Base-by-base conservation (phyloP, 1,284 basidiomycete species). In the Athelia psychrophila region DNA sequence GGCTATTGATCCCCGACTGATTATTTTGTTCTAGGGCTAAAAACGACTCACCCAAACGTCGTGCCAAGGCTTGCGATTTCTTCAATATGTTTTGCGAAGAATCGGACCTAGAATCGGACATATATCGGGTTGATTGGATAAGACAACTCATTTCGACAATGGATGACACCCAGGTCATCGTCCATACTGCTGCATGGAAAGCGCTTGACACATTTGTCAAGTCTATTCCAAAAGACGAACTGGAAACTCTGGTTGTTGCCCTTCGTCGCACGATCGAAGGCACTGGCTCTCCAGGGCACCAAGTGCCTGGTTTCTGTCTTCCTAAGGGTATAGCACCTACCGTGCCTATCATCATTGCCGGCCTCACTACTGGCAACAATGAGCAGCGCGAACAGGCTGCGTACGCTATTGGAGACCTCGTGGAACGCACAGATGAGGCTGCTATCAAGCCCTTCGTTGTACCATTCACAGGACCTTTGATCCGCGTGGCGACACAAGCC, bases 371-470 rank as follows among this genome's bases (percentile, higher is more conserved):
- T 55, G 90, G 89, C 36, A 91, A 77, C 72, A 91, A 90, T 64
- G 90, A 92, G 55, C 88, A 92, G 60, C 78, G 88, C 60, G 96
- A 99, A 70, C 89, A 96, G 62, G 95, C 95, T 2, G 95, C 96
- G 0, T 91, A 93, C 61, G 95, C 93, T 42, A 94, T 99, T 54
- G 91, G 93, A 19, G 95, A 98, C 62, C 83, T 99, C 45, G 92
- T 98, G 16, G 90, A 95, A 67, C 83, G 94, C 24, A 98, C 95
- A 0, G 84, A 89, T 25, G 89, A 96, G 64, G 80, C 76, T 20
- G 86, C 93, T 1, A 91, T 99, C 81, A 98, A 97, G 70, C 92
- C 95, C 0, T 98, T 93, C 69, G 93, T 98, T 55, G 95, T 98
- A 12, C 91, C 93, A 30, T 94, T 98, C 67, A 98, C 96, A 20